Percentiles rank a stretch among this genome's conserved stretches.
These are phyloP conservation scores for Quillaja saponaria DNA, from an alignment of 306 rosid genomes.

Conservation along the genomic window DNA sequence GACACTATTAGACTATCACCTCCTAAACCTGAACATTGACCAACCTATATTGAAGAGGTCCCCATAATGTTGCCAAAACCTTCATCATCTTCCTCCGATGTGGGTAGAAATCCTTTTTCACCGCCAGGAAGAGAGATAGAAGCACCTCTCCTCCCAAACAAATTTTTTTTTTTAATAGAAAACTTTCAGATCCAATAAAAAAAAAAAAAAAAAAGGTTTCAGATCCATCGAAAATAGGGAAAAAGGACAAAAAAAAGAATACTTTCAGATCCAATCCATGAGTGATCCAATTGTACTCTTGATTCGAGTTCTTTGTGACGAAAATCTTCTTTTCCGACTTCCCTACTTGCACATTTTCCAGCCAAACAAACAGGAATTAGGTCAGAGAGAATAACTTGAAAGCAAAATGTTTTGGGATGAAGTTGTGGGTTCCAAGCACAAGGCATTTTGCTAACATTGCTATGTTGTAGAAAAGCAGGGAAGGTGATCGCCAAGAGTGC, in stretches of 20 bases:
- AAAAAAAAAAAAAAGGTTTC: too few species aligned
- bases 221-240: too few species aligned
- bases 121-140: conserved; percentile 91
- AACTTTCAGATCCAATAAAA: too few species aligned
- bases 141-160: conserved; percentile 93
- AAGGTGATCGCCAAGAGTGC: conserved; percentile 68
- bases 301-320: too few species aligned
- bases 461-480: conserved; percentile 84
- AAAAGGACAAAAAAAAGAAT: too few species aligned
- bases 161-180: too few species aligned
- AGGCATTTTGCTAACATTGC: too few species aligned
- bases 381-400: neutral
- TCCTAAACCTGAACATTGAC: conserved; percentile 81
- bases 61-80: conserved; percentile 82
- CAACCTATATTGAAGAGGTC: conserved; percentile 62
- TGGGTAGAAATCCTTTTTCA: conserved; percentile 92
- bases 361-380: neutral
- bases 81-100: conserved; percentile 68
- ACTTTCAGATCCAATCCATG: too few species aligned
- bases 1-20: too few species aligned
- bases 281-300: too few species aligned
- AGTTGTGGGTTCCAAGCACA: conserved; percentile 81
- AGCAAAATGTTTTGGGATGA: conserved; percentile 43
- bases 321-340: neutral
- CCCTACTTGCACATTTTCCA: neutral